phyloP scores from a whole-genome alignment of 768 basidiomycete species.

The Serpula lacrymans region DNA sequence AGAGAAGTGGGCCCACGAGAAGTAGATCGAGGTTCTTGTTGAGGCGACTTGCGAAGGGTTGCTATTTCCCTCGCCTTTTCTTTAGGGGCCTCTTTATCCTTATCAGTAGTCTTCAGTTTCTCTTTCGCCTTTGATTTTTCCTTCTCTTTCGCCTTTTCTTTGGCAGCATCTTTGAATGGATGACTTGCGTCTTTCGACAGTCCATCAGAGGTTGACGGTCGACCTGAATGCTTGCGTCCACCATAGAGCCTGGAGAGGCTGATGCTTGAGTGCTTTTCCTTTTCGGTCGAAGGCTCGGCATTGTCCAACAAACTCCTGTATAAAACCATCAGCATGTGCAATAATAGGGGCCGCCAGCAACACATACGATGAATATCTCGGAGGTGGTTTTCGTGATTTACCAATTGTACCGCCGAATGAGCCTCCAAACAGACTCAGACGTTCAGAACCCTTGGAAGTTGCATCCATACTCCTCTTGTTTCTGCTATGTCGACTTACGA shows the following conservation, averaged over 20 bases:
- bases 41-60: slow-evolving; percentile 48
- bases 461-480: slow-evolving; percentile 50
- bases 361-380: slow-evolving; percentile 63
- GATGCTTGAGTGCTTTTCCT: slow-evolving; percentile 48
- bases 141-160: slow-evolving; percentile 11
- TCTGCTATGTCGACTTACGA: slow-evolving; percentile 36
- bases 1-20: slow-evolving; percentile 34
- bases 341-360: slow-evolving; percentile 9
- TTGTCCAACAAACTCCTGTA: slow-evolving; percentile 30
- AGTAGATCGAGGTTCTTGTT: slow-evolving; percentile 16
- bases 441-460: slow-evolving; percentile 43
- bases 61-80: slow-evolving; percentile 32
- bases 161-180: slow-evolving; percentile 17
- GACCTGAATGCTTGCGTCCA: slow-evolving; percentile 40
- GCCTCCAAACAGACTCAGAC: slow-evolving; percentile 82
- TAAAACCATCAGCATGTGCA: slow-evolving; percentile 1
- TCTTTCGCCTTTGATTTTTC: no score
- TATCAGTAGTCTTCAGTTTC: no score
- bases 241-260: slow-evolving; percentile 49
- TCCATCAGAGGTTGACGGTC: slow-evolving; percentile 41
- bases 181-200: slow-evolving; percentile 11
- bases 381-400: slow-evolving; percentile 78
- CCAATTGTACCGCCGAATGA: slow-evolving; percentile 58
- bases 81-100: neutral
- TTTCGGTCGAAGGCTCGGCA: slow-evolving; percentile 38